Percentiles rank a stretch among this genome's conserved stretches.
Conservation (phyloP, 2,329 filamentous ascomycete species). For the Intubia oerlemansii region DNA sequence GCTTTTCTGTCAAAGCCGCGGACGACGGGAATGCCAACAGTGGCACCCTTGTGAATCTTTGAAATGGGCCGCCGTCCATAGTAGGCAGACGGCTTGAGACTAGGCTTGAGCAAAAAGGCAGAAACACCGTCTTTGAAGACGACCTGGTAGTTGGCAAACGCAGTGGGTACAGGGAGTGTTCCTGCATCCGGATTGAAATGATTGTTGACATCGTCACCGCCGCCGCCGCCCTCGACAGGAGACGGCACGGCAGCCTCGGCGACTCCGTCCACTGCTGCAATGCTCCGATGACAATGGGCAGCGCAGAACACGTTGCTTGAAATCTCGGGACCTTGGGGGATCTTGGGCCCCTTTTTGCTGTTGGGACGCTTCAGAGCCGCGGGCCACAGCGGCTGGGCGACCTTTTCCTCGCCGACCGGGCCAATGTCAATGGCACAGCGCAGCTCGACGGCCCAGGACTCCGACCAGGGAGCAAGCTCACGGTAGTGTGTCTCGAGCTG, state of each 20-base stretch:
- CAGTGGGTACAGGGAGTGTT: no score
- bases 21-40: conserved; percentile 70
- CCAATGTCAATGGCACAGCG: conserved; percentile 81
- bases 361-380: conserved; percentile 23
- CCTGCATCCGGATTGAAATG: no score
- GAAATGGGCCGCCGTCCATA: conserved; percentile 63
- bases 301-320: conserved; percentile 37
- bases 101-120: conserved; percentile 75
- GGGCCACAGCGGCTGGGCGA: conserved; percentile 67
- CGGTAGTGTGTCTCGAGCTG: conserved; percentile 81
- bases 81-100: conserved; percentile 63
- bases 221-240: no score
- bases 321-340: conserved; percentile 20
- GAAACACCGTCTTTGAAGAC: conserved; percentile 61
- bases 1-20: conserved; percentile 62
- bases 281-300: conserved; percentile 34
- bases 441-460: conserved; percentile 84
- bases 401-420: conserved; percentile 74
- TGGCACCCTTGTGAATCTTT: conserved; percentile 65
- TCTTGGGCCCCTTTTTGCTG: no score
- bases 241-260: neutral
- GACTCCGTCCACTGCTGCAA: conserved; percentile 34
- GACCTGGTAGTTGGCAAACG: conserved; percentile 58
- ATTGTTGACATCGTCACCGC: conserved; percentile 14
- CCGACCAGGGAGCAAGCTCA: conserved; percentile 69